Conservation (phyloP, 805 yeast species). For the Candida hungchunana region DNA sequence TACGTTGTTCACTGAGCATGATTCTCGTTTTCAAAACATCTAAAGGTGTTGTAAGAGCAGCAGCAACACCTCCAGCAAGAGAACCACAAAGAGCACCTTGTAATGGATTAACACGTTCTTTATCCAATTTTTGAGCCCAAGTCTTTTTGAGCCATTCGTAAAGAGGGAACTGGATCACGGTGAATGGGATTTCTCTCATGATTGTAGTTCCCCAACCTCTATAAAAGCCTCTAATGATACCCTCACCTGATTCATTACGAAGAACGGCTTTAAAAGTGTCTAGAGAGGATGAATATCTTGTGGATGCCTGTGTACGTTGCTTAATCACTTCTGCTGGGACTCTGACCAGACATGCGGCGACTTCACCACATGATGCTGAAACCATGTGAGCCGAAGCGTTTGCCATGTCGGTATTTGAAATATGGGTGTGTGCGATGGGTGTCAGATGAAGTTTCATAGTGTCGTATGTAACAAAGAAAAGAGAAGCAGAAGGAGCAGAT, state of each 20-base stretch:
- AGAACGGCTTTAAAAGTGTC: constrained; percentile 63
- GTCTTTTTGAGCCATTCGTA: constrained; percentile 74
- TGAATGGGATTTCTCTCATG: constrained; percentile 94
- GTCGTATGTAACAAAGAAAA: constrained; percentile 84
- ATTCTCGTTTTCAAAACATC: constrained; percentile 80
- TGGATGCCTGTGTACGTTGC: constrained; percentile 85
- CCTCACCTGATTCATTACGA: constrained; percentile 69
- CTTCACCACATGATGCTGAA: constrained; percentile 85
- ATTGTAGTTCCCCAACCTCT: constrained; percentile 93
- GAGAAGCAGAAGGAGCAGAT: constrained; percentile 83
- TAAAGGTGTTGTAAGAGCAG: constrained; percentile 75
- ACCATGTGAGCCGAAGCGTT: constrained; percentile 68
- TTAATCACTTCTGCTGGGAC: constrained; percentile 97
- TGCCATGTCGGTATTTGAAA: constrained; percentile 26
- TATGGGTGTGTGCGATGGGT: constrained; percentile 31
- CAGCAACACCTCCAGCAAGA: constrained; percentile 77
- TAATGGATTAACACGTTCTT: constrained; percentile 47
- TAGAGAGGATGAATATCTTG: constrained; percentile 55
- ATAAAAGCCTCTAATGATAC: constrained; percentile 71
- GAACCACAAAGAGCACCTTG: constrained; percentile 86
- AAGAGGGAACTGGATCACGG: constrained; percentile 91
- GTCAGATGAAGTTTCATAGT: constrained; percentile 49
- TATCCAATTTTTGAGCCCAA: constrained; percentile 41
- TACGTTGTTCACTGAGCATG: constrained; percentile 60
- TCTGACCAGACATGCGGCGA: constrained; percentile 88